A percentile compares a stretch with the other conserved stretches of the same genome.
Conservation (phyloP, 2,329 filamentous ascomycete species). For the Neofusicoccum laricinum region DNA sequence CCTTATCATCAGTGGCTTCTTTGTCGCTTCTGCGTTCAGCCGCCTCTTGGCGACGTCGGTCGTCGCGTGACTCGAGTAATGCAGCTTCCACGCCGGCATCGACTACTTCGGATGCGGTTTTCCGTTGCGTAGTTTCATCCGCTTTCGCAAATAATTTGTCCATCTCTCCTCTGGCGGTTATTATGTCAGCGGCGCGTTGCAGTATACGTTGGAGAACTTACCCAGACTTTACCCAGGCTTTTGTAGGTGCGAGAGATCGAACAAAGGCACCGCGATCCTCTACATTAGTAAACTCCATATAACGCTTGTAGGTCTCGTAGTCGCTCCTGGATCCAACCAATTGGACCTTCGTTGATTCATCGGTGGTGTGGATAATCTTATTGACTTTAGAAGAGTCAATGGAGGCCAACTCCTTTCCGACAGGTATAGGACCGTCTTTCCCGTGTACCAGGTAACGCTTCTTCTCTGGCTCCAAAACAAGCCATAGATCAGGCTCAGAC, state of each 20-base stretch:
- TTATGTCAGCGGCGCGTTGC: neutral
- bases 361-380: neutral
- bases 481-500: neutral
- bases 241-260: neutral
- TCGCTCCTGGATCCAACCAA: neutral
- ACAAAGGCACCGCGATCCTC: neutral
- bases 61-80: neutral
- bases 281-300: neutral
- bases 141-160: neutral
- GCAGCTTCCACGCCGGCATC: neutral
- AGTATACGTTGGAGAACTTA: neutral
- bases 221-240: neutral
- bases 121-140: neutral
- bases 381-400: neutral
- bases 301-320: neutral
- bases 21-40: neutral
- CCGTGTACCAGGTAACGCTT: neutral
- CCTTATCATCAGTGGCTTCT: neutral
- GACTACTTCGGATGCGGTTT: neutral
- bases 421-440: neutral
- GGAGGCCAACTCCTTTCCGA: neutral
- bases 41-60: constrained; percentile 1
- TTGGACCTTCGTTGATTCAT: neutral
- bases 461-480: neutral
- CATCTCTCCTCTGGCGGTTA: neutral